Evolutionary conservation across 805 yeast genomes (phyloP), one percentile per base, ranked within the genome.

Genomic region (Ogataea paradorogensis): DNA sequence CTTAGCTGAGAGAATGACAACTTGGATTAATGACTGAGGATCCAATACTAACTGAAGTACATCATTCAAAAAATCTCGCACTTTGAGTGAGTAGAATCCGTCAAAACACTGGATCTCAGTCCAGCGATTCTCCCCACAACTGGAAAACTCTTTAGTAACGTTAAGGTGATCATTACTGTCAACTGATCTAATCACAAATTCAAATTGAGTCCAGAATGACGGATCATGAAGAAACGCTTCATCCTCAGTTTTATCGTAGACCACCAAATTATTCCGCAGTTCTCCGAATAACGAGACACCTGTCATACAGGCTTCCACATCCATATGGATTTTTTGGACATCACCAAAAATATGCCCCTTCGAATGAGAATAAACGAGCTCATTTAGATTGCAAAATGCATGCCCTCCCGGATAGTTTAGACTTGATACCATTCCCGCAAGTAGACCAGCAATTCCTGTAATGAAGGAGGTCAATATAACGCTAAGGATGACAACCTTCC

Each of bases 371-470:
- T 43, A 33, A 1, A 61, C 9, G 21, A 34, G 42, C 14, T 35
- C 16, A 52, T 87, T 84, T 42, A 84, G 70, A 15, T 54, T 53
- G 11, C 56, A 45, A 24, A 89, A 62, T 0, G 96, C 95, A 1
- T 63, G 70, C 0, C 96, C 97, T 9, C 97, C 97, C 2, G 96
- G 95, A 56, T 91, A 91, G 59, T 91, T 91, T 59, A 67, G 66
- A 35, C 83, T 71, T 1, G 96, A 87, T 4, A 79, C 69, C 33
- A 70, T 72, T 0, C 82, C 75, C 70, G 80, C 80, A 9, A 70
- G 55, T 1, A 73, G 30, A 0, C 90, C 27, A 14, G 10, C 20
- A 7, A 22, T 18, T 14, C 16, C 24, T 15, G n/a, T 10, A 10
- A 18, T 18, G 11, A 34, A 11, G 4, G 27, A 27, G 5, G 65